A percentile compares a stretch with the other conserved stretches of the same genome.
These are phyloP conservation scores for Colletotrichum caudatum DNA, from an alignment of 2,329 filamentous ascomycete genomes.

Conservation along the genomic window DNA sequence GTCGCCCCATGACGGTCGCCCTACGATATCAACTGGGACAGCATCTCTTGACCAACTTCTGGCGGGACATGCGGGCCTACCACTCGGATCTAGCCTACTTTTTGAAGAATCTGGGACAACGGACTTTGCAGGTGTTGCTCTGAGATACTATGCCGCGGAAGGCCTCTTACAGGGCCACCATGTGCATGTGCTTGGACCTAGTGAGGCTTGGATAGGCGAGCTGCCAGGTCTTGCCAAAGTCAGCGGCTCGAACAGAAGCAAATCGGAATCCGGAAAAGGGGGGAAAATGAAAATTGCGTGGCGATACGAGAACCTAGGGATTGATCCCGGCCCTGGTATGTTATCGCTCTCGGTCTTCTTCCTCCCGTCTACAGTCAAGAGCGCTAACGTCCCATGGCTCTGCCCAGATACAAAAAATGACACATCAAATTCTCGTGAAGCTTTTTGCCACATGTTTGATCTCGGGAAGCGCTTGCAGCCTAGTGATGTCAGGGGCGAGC, in stretches of 20 bases:
- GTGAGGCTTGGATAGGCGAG: slow-evolving; percentile 84
- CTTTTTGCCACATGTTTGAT: slow-evolving; percentile 81
- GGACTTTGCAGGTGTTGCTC: slow-evolving; percentile 86
- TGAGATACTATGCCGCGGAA: slow-evolving; percentile 93
- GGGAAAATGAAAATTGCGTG: slow-evolving; percentile 99
- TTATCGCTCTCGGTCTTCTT: not conserved
- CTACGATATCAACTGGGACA: slow-evolving; percentile 92
- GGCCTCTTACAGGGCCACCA: slow-evolving; percentile 91
- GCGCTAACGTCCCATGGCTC: not conserved
- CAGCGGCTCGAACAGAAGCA: slow-evolving; percentile 54
- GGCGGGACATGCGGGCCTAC: slow-evolving; percentile 86
- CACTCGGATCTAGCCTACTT: slow-evolving; percentile 83
- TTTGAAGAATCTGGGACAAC: slow-evolving; percentile 93
- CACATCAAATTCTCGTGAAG: slow-evolving; percentile 43
- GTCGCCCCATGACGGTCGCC: slow-evolving; percentile 87
- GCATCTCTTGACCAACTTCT: slow-evolving; percentile 86
- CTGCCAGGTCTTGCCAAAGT: slow-evolving; percentile 77
- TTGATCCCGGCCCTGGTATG: slow-evolving; percentile 40
- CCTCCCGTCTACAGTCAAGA: no score
- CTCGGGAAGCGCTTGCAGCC: slow-evolving; percentile 72
- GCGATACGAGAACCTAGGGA: slow-evolving; percentile 86
- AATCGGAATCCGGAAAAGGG: slow-evolving; percentile 55
- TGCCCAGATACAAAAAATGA: slow-evolving; percentile 19
- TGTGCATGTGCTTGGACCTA: slow-evolving; percentile 85
- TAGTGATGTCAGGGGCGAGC: slow-evolving; percentile 61